These are phyloP conservation scores for Terfezia claveryi DNA, from an alignment of 495 filamentous ascomycete species.

Conservation along the genomic window DNA sequence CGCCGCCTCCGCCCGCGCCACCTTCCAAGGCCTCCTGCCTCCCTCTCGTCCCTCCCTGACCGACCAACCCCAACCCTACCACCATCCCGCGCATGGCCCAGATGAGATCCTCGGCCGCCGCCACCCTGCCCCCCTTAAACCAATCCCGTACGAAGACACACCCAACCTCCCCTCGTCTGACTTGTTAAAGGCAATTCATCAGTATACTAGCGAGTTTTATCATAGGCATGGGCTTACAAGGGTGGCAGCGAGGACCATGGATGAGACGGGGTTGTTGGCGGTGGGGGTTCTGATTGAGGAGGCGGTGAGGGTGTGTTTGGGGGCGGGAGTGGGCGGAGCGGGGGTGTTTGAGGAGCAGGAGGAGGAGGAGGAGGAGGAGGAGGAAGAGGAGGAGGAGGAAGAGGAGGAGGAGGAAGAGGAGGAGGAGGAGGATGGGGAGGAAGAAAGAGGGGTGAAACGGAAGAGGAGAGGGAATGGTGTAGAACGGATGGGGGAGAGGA, in stretches of 20 bases:
- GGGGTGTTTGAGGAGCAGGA: too few species aligned
- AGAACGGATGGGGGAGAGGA: too few species aligned
- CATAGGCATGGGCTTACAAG: conserved; percentile 9
- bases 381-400: too few species aligned
- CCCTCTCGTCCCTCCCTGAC: too few species aligned
- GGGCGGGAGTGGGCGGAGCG: conserved; percentile 12
- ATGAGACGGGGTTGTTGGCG: conserved; percentile 65
- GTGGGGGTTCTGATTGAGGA: conserved; percentile 72
- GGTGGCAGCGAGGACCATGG: conserved; percentile 31
- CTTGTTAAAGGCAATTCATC: conserved; percentile 53
- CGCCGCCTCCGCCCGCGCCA: not conserved
- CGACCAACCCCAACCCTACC: too few species aligned
- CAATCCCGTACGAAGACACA: not conserved
- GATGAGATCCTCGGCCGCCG: not conserved
- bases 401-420: too few species aligned
- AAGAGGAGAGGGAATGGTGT: too few species aligned
- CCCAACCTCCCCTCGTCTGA: conserved; percentile 41
- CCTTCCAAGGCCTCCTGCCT: not conserved
- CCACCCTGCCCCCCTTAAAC: not conserved
- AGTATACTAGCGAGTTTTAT: conserved; percentile 56
- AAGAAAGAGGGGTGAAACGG: too few species aligned
- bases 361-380: too few species aligned
- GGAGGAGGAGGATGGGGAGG: too few species aligned
- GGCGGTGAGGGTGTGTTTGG: conserved; percentile 37
- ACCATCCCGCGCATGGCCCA: not conserved